Percentiles rank a stretch among this genome's conserved stretches.
Evolutionary conservation across 2,329 filamentous ascomycete species (phyloP).

Genomic region (Hirsutella rhossiliensis): DNA sequence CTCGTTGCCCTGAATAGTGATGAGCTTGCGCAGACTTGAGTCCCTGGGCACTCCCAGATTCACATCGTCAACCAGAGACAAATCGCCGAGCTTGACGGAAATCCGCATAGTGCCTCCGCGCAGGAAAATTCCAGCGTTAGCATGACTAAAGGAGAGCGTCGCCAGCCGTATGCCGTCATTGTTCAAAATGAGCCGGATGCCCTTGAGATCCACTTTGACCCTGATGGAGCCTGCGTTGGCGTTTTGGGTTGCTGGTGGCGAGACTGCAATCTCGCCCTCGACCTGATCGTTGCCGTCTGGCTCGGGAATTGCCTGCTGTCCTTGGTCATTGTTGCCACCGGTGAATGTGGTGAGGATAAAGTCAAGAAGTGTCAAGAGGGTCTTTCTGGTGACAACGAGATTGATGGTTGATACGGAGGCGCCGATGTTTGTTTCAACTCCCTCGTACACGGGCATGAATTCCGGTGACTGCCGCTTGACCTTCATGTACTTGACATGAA

Average conservation of each 20-base stretch:
- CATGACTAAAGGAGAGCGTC: slow-evolving; percentile 84
- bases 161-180: slow-evolving; percentile 94
- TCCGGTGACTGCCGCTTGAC: slow-evolving; percentile 88
- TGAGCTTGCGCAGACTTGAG: slow-evolving; percentile 71
- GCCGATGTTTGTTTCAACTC: slow-evolving; percentile 86
- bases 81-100: slow-evolving; percentile 72
- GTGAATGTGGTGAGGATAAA: slow-evolving; percentile 92
- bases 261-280: slow-evolving; percentile 20
- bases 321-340: slow-evolving; percentile 35
- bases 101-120: slow-evolving; percentile 79
- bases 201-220: slow-evolving; percentile 87
- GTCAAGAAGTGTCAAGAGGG: slow-evolving; percentile 81
- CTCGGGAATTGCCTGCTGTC: slow-evolving; percentile 23
- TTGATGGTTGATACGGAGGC: slow-evolving; percentile 93
- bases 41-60: slow-evolving; percentile 76
- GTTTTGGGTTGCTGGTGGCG: slow-evolving; percentile 22
- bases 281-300: slow-evolving; percentile 17
- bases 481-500: slow-evolving; percentile 79
- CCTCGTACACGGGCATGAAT: slow-evolving; percentile 83
- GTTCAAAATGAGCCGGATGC: slow-evolving; percentile 87
- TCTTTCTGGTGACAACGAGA: slow-evolving; percentile 84
- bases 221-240: slow-evolving; percentile 60
- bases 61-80: slow-evolving; percentile 85
- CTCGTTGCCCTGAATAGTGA: slow-evolving; percentile 92
- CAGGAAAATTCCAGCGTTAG: slow-evolving; percentile 82